These are phyloP conservation scores for Rhizopogon rudus DNA, from an alignment of 768 basidiomycete genomes.

Conservation along the genomic window DNA sequence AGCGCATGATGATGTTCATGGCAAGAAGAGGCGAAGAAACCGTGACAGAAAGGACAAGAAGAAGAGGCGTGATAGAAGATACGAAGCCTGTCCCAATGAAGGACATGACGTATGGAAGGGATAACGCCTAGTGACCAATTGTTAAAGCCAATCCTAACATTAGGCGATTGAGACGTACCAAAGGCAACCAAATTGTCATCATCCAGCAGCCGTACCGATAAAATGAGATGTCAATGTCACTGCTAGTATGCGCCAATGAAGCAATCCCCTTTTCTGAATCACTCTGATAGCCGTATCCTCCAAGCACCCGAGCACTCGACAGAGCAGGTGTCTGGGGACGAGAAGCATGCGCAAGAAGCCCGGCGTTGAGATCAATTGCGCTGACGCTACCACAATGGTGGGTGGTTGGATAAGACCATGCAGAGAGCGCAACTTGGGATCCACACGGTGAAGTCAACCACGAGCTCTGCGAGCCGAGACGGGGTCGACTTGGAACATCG, in stretches of 20 bases:
- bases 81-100: slow-evolving; percentile 36
- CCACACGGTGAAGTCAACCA: slow-evolving; percentile 67
- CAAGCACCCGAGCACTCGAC: slow-evolving; percentile 57
- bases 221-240: slow-evolving; percentile 51
- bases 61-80: slow-evolving; percentile 35
- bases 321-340: slow-evolving; percentile 50
- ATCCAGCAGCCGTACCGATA: slow-evolving; percentile 59
- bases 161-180: slow-evolving; percentile 40
- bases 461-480: slow-evolving; percentile 63
- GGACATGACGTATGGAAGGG: slow-evolving; percentile 55
- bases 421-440: slow-evolving; percentile 52
- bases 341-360: slow-evolving; percentile 34
- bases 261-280: slow-evolving; percentile 52
- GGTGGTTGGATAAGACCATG: slow-evolving; percentile 65
- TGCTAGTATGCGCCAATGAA: slow-evolving; percentile 38
- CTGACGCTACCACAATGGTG: slow-evolving; percentile 29
- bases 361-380: slow-evolving; percentile 38
- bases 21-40: slow-evolving; percentile 64
- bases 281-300: slow-evolving; percentile 62
- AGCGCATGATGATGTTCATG: slow-evolving; percentile 53
- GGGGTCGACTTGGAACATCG: slow-evolving; percentile 42
- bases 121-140: slow-evolving; percentile 39
- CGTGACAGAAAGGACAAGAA: slow-evolving; percentile 61
- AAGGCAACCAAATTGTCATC: slow-evolving; percentile 61
- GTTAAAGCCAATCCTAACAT: neutral